Conservation (phyloP, 1,284 basidiomycete genomes). For the Ganoderma lucidum region DNA sequence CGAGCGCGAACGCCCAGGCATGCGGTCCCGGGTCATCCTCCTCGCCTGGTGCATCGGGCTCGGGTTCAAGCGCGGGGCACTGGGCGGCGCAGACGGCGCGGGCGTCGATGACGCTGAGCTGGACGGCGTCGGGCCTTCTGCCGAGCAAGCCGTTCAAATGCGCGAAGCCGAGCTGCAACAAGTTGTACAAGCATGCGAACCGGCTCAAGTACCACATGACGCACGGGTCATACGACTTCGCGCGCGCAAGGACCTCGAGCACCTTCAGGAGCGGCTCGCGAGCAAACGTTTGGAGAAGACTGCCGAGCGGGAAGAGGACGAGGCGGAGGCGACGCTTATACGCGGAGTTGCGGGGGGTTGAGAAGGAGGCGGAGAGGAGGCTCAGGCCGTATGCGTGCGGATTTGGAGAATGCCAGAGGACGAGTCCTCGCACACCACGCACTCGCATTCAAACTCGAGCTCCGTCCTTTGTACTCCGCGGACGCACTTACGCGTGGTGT, state of each 20-base stretch:
- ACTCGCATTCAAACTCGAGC: constrained; percentile 25
- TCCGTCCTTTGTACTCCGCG: constrained; percentile 5
- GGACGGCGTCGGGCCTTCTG: constrained; percentile 60
- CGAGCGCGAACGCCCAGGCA: constrained; percentile 32
- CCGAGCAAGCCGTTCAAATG: constrained; percentile 93
- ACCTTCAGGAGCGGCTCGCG: constrained; percentile 72
- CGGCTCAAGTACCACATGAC: constrained; percentile 98
- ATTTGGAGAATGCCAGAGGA: constrained; percentile 89
- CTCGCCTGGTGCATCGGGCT: background rate
- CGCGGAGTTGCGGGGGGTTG: constrained; percentile 75
- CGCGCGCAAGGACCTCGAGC: constrained; percentile 83
- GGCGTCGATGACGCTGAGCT: constrained; percentile 58
- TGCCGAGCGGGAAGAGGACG: constrained; percentile 29
- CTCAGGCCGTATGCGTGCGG: constrained; percentile 89
- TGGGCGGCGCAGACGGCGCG: constrained; percentile 42
- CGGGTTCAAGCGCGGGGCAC: constrained; percentile 22
- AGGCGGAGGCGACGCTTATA: constrained; percentile 51
- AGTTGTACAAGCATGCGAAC: constrained; percentile 98
- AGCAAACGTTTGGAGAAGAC: constrained; percentile 55
- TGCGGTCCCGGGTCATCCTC: constrained; percentile 11
- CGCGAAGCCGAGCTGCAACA: constrained; percentile 97
- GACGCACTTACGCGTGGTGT: constrained; percentile 24
- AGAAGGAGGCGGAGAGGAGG: constrained; percentile 83
- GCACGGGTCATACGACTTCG: constrained; percentile 93
- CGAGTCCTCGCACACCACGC: constrained; percentile 19